Base-by-base conservation (phyloP, 192 early-diverging fungal species). In the Linnemannia zychae region DNA sequence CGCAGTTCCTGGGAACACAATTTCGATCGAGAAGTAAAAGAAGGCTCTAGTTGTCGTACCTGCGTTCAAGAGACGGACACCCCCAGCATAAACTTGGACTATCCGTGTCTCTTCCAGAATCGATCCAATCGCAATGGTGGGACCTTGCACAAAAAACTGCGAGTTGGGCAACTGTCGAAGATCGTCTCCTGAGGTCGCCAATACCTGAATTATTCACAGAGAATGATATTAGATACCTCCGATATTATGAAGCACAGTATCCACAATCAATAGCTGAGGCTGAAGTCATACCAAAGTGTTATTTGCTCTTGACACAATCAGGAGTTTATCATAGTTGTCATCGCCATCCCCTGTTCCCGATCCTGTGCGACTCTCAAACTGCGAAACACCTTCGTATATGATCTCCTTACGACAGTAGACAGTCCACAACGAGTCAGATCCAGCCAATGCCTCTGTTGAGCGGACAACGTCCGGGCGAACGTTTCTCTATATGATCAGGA, bases 11-110 rank as follows among this genome's bases (percentile, higher is more conserved):
- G 6, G 2, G 33, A 38, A n/a, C 2, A 12, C 36, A 68, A 52
- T 28, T 68, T 38, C 28, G 12, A 4, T 4, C 46, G 67, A 17
- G 47, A 22, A 34, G 5, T 36, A 22, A 36, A 11, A 0, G 24
- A 13, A 36, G 9, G n/a, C 11, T 15, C 31, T n/a, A 3, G 67
- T 74, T 88, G 40, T 44, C 40, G 40, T 44, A 94, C 93, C 89
- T 44, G 91, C 89, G 72, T 96, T 93, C 4, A 98, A 74, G 9
- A 97, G 49, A 15, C 93, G 79, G 18, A 99, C 85, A 0, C 97
- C 97, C 22, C 87, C 79, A n/a, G 91, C 86, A 75, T 96, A 89
- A 13, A 98, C 95, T 80, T 99, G 98, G 9, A 99, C 91, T 70
- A 97, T 94, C 12, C 92, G 87, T 9, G 92, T 92, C 38, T 92